A percentile compares a stretch with the other conserved stretches of the same genome.
phyloP scores from a whole-genome alignment of 805 yeast species.

The Pichia nakasei region DNA sequence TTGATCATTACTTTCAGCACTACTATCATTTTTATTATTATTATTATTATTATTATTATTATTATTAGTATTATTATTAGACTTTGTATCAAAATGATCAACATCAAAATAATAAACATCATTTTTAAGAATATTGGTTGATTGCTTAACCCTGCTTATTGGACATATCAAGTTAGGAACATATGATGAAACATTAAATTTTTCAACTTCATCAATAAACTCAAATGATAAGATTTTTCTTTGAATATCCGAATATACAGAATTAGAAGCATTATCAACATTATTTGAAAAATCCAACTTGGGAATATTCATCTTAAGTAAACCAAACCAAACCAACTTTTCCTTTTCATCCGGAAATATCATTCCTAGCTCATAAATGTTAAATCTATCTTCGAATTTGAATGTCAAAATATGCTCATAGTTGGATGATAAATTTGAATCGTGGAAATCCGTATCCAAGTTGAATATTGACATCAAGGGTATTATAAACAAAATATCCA shows the following conservation, averaged over 20 bases:
- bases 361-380: conserved; percentile 38
- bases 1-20: neutral
- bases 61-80: neutral
- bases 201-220: conserved; percentile 6
- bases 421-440: conserved; percentile 18
- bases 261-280: conserved; percentile 15
- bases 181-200: conserved; percentile 4
- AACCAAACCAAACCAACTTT: conserved; percentile 33
- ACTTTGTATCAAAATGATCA: conserved; percentile 2
- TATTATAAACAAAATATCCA: conserved; percentile 36
- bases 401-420: conserved; percentile 33
- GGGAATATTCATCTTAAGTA: conserved; percentile 8
- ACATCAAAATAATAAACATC: conserved; percentile 2
- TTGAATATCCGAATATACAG: conserved; percentile 16
- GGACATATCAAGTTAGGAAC: conserved; percentile 3
- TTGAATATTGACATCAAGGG: conserved; percentile 32
- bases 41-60: neutral
- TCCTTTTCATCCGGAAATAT: conserved; percentile 29
- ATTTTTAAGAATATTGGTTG: too few species aligned
- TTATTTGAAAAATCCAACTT: conserved; percentile 17
- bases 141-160: neutral
- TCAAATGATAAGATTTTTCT: conserved; percentile 10
- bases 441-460: neutral
- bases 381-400: conserved; percentile 34
- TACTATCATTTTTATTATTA: too few species aligned